These are phyloP conservation scores for Lachancea meyersii DNA, from an alignment of 805 yeast species.

Conservation along the genomic window DNA sequence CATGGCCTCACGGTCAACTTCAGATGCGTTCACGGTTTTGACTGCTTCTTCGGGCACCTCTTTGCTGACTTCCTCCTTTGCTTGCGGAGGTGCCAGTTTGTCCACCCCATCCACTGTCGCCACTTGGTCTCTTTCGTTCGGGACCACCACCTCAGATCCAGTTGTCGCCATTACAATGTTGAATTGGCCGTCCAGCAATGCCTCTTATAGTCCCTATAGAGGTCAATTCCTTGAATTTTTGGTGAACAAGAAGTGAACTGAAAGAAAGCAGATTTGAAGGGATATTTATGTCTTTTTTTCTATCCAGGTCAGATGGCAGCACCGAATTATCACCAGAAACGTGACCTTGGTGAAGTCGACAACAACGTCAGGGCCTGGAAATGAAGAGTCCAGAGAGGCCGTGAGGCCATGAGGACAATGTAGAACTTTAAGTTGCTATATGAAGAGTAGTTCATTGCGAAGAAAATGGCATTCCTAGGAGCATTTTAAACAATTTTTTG, in stretches of 20 bases:
- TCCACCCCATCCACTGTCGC: conserved; percentile 17
- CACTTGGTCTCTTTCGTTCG: conserved; percentile 15
- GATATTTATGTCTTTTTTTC: background rate
- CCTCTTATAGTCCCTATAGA: too few species aligned
- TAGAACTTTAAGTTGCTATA: too few species aligned
- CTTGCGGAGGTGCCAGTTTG: conserved; percentile 18
- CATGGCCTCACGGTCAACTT: conserved; percentile 19
- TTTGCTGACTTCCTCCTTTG: conserved; percentile 16
- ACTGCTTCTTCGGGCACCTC: conserved; percentile 18
- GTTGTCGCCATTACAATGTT: conserved; percentile 10
- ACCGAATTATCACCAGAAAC: background rate
- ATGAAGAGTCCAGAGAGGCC: too few species aligned
- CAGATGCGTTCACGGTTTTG: conserved; percentile 10
- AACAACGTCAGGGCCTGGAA: too few species aligned
- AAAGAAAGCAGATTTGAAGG: background rate
- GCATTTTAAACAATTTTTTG: too few species aligned
- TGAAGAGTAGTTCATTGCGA: too few species aligned
- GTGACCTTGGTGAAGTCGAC: too few species aligned
- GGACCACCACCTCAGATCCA: conserved; percentile 9
- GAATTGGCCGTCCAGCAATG: conserved; percentile 1
- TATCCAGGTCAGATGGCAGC: background rate
- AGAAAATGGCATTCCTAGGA: too few species aligned
- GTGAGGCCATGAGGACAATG: too few species aligned
- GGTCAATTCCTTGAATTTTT: too few species aligned
- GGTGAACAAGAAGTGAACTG: too few species aligned